Evolutionary conservation across 2,329 filamentous ascomycete genomes (phyloP).

Genomic region (Beauveria caledonica): DNA sequence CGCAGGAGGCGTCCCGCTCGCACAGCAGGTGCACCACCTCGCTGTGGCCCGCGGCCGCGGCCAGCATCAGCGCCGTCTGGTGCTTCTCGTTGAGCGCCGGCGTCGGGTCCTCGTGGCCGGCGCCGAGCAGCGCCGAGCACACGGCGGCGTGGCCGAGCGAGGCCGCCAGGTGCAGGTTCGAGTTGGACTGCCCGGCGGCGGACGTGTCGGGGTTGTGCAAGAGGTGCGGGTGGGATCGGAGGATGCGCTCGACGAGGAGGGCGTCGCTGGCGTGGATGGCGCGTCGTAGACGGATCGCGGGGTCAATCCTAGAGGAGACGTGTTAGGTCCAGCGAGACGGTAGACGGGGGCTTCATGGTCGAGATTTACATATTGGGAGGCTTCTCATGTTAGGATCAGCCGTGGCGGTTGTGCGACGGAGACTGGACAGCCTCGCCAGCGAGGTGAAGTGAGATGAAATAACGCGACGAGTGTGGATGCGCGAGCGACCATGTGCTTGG

Average conservation of each 20-base stretch:
- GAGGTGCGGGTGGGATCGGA: conserved; percentile 60
- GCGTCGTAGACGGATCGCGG: conserved; percentile 67
- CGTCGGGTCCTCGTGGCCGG: conserved; percentile 65
- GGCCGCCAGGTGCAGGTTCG: conserved; percentile 73
- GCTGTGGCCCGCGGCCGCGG: conserved; percentile 59
- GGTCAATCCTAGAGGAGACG: conserved; percentile 55
- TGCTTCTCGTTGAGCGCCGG: conserved; percentile 71
- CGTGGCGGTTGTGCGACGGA: background rate
- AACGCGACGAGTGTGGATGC: background rate
- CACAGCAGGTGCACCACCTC: conserved; percentile 67
- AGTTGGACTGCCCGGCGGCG: conserved; percentile 63
- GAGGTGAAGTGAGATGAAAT: conserved; percentile 1
- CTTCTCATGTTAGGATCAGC: background rate
- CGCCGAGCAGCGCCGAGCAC: conserved; percentile 59
- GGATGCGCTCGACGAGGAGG: conserved; percentile 66
- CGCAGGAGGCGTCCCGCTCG: conserved; percentile 52
- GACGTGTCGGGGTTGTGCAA: conserved; percentile 74
- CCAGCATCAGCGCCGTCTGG: conserved; percentile 76
- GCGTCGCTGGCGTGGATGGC: conserved; percentile 70
- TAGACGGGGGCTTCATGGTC: background rate
- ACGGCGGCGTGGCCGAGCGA: conserved; percentile 63
- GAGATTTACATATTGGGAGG: background rate
- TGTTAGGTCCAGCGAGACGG: background rate
- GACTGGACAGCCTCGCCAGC: conserved; percentile 3
- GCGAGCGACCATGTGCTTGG: no score